A percentile compares a stretch with the other conserved stretches of the same genome.
These are phyloP conservation scores for Elsinoe ampelina DNA, from an alignment of 2,329 filamentous ascomycete species.

Conservation along the genomic window DNA sequence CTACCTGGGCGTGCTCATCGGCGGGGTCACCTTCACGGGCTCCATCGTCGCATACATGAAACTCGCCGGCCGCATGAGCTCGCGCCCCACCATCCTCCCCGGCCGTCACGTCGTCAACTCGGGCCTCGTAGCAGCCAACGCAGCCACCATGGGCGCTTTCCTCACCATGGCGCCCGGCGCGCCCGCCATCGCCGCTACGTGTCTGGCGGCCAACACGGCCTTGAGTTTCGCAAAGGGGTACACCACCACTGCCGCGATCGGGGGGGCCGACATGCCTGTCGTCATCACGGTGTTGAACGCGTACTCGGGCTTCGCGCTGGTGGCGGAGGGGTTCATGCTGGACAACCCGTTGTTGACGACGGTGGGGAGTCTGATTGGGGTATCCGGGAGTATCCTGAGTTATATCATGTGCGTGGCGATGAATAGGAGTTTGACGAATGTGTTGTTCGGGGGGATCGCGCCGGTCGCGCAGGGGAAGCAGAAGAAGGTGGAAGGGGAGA, in stretches of 20 bases:
- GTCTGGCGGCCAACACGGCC: slow-evolving; percentile 63
- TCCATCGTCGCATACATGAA: slow-evolving; percentile 86
- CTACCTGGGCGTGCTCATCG: slow-evolving; percentile 75
- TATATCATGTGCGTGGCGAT: slow-evolving; percentile 85
- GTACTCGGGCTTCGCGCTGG: slow-evolving; percentile 81
- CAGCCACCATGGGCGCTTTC: slow-evolving; percentile 77
- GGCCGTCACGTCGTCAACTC: slow-evolving; percentile 69
- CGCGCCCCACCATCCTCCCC: slow-evolving; percentile 61
- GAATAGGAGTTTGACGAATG: slow-evolving; percentile 84
- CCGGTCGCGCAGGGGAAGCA: slow-evolving; percentile 49
- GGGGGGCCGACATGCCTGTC: slow-evolving; percentile 89
- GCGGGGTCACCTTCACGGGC: slow-evolving; percentile 80
- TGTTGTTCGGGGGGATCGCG: slow-evolving; percentile 74
- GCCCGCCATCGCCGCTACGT: slow-evolving; percentile 68
- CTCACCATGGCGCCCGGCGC: slow-evolving; percentile 71
- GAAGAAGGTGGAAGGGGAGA: slow-evolving; percentile 68
- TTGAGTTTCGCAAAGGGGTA: slow-evolving; percentile 79
- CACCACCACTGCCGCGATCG: slow-evolving; percentile 80
- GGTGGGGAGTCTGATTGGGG: slow-evolving; percentile 77
- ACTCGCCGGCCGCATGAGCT: slow-evolving; percentile 72
- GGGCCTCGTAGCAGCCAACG: slow-evolving; percentile 63
- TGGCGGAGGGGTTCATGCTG: slow-evolving; percentile 87
- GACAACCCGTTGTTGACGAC: slow-evolving; percentile 78
- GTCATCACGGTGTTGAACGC: slow-evolving; percentile 86
- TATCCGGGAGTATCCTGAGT: slow-evolving; percentile 79